Percentiles rank a stretch among this genome's conserved stretches.
Conservation (phyloP, 345 rosid genomes). For the Gossypium ekmanianum region DNA sequence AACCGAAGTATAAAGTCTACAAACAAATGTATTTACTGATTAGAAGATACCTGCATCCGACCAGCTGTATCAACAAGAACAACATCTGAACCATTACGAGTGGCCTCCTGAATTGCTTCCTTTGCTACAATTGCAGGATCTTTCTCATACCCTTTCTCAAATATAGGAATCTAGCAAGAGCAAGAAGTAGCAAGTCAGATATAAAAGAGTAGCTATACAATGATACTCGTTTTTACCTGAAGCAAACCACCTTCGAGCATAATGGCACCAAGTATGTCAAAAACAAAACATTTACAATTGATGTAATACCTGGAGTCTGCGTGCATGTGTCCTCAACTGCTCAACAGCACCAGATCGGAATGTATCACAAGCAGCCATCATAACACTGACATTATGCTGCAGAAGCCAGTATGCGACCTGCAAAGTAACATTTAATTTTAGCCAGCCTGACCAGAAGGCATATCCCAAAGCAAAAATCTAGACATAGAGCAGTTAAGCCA, state of each 20-base stretch:
- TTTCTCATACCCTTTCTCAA: constrained; percentile 96
- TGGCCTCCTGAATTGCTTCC: constrained; percentile 94
- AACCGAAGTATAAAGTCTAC: not conserved
- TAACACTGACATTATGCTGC: constrained; percentile 83
- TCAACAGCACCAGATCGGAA: constrained; percentile 98
- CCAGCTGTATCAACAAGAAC: constrained; percentile 99
- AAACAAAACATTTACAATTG: not conserved
- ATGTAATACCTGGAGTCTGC: constrained; percentile 54
- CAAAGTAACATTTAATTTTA: not conserved
- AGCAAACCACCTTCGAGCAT: not conserved
- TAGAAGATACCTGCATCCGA: constrained; percentile 46
- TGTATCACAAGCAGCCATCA: constrained; percentile 99
- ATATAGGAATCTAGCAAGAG: constrained; percentile 71
- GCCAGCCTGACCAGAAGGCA: not conserved
- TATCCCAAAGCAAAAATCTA: not conserved
- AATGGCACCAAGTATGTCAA: not conserved
- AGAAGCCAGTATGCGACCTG: constrained; percentile 79
- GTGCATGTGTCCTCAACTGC: constrained; percentile 93
- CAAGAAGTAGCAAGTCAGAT: not conserved
- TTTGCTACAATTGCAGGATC: constrained; percentile 96
- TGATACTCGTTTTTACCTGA: not conserved
- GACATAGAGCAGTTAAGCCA: not conserved
- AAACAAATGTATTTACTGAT: not conserved
- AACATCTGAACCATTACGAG: constrained; percentile 82
- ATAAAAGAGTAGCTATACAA: not conserved